Conservation (phyloP, 306 rosid species). For the Aeschynomene evenia region DNA sequence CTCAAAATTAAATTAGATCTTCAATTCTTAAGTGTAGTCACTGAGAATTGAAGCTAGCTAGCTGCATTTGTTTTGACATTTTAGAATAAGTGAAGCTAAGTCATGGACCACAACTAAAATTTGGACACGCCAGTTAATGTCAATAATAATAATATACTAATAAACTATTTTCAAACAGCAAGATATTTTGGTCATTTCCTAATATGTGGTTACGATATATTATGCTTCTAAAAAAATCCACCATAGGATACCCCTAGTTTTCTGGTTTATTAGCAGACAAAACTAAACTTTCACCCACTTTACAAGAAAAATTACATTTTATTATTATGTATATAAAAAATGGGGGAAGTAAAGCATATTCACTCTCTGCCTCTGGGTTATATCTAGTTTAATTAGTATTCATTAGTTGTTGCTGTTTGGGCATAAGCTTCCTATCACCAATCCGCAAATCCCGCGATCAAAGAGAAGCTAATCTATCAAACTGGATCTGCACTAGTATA, state of each 20-base stretch:
- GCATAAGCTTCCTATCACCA: not conserved
- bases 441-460: constrained; percentile 20
- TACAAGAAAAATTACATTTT: constrained; percentile 20
- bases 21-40: not conserved
- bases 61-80: not conserved
- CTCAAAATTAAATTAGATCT: not conserved
- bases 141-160: too few species aligned
- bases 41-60: not conserved
- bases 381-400: too few species aligned
- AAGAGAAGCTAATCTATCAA: not conserved
- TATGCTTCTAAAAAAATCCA: not conserved
- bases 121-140: not conserved
- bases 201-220: not conserved
- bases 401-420: not conserved
- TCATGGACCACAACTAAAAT: not conserved
- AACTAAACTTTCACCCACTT: constrained; percentile 39
- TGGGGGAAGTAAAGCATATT: not conserved
- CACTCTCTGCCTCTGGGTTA: not conserved
- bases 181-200: constrained; percentile 11
- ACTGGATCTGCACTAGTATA: not conserved
- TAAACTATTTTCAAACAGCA: not conserved
- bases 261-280: constrained; percentile 33
- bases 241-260: constrained; percentile 31
- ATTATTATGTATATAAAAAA: not conserved
- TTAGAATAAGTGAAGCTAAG: not conserved